A percentile compares a stretch with the other conserved stretches of the same genome.
Evolutionary conservation across 345 rosid genomes (phyloP).

Genomic region (Aquilaria yunnanensis): DNA sequence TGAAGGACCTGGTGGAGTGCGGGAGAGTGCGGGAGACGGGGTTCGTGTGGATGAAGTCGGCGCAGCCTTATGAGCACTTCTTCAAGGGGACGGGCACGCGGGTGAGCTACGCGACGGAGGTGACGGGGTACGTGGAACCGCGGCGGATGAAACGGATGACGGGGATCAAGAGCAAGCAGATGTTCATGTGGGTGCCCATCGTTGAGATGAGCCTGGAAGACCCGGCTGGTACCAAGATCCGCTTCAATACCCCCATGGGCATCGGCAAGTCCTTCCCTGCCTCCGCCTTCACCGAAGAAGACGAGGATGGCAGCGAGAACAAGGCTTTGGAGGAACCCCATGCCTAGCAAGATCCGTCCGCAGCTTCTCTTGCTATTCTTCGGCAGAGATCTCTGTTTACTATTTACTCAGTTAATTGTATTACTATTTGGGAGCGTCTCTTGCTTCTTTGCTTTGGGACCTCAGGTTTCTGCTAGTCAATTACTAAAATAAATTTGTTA

Average conservation of each 20-base stretch:
- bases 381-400: no score
- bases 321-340: slow-evolving; percentile 30
- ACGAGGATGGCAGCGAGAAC: slow-evolving; percentile 45
- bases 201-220: slow-evolving; percentile 71
- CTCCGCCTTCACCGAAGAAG: slow-evolving; percentile 67
- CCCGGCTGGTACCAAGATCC: slow-evolving; percentile 39
- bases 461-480: no score
- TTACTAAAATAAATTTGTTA: no score
- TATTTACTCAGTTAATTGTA: no score
- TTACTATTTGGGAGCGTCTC: no score
- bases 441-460: no score
- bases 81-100: slow-evolving; percentile 49
- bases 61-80: slow-evolving; percentile 72
- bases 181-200: slow-evolving; percentile 85
- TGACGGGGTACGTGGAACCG: slow-evolving; percentile 78
- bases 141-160: slow-evolving; percentile 86
- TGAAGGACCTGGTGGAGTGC: slow-evolving; percentile 79
- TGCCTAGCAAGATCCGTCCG: not conserved
- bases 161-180: slow-evolving; percentile 83
- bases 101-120: slow-evolving; percentile 66
- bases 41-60: slow-evolving; percentile 89
- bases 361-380: no score
- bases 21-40: slow-evolving; percentile 78
- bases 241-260: slow-evolving; percentile 91
- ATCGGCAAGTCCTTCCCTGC: slow-evolving; percentile 70